Base-by-base conservation (phyloP, 345 rosid genomes). In the Isatis tinctoria region DNA sequence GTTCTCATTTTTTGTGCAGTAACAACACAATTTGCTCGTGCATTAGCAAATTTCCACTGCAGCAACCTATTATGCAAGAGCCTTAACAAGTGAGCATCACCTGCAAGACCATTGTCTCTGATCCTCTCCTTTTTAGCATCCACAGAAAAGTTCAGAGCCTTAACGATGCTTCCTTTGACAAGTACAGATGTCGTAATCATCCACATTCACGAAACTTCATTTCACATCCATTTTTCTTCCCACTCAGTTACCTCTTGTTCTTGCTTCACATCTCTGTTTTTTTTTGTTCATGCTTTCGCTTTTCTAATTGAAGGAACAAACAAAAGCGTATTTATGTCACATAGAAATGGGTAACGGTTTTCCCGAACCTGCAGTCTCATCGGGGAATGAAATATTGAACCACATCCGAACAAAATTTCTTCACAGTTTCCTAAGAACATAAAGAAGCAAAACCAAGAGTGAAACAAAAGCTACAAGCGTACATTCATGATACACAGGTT, bases 351-450 rank as follows among this genome's bases (percentile, higher is more conserved):
- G 79, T 17, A 43, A 33, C 1, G 56, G 49, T 30, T 65, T 65
- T 2, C 8, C 68, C 14, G 83, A 68, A 76, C 67, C 92, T 48
- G 22, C 28, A 39, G 87, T 67, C 66, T 82, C 80, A 18, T 87
- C 87, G 4, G 86, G 86, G 87, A 71, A 74, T 59, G 62, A 87
- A 49, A 75, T 92, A 96, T 73, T 85, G 82, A 85, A 88, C 73
- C 74, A 90, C 87, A 78, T 84, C 94, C 0, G 92, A 80, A 74
- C 80, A 92, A 81, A 92, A 90, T 49, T 83, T 90, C 73, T 86
- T 87, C 28, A 90, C 87, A 75, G 84, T n/a, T n/a, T n/a, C n/a
- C n/a, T n/a, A n/a, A n/a, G n/a, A n/a, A n/a, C n/a, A n/a, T n/a
- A n/a, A n/a, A n/a, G n/a, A n/a, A n/a, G n/a, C n/a, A n/a, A n/a